Base-by-base conservation (phyloP, 192 early-diverging fungal species). In the Phlyctochytrium arcticum region DNA sequence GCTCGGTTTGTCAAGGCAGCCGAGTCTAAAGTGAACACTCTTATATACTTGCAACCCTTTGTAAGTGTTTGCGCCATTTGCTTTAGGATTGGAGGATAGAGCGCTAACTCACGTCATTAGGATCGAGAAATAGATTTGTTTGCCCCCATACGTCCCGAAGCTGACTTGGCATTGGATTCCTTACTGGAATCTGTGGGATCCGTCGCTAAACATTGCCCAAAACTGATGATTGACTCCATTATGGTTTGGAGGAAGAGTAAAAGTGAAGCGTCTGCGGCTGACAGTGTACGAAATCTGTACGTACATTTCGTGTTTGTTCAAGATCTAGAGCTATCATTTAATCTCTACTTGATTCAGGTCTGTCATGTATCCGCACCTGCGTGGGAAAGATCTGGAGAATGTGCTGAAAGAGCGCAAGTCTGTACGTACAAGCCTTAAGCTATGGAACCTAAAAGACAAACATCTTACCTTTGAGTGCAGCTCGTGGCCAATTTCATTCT, bases 141-240 rank as follows among this genome's bases (percentile, higher is more conserved):
- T 17, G 32, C 66, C 2, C 64, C 73, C 7, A 34, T 78, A 34
- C 23, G 74, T 29, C 47, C 63, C 15, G 80, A 75, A 23, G 33
- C 46, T 3, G 94, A 98, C 72, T 67, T 78, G 5, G 68, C 77
- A 6, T 94, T 98, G 64, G 96, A 98, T 69, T 85, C 86, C 21
- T 75, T 92, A 0, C 61, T 96, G 27, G 73, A 79, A 30, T 88
- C 90, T 10, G 69, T 98, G 7, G 93, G 91, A 1, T 84, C 85
- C 36, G 70, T 93, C 33, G 90, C 93, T 2, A 81, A 88, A 33
- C 88, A 91, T 58, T 89, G 89, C 60, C 94, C 94, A 17, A 90
- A 88, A 27, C 81, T 90, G 2, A 88, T 97, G 30, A 77, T 85
- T 48, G 84, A 85, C 54, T 58, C 60, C 26, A 69, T 84, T 10